Percentiles rank a stretch among this genome's conserved stretches.
Conservation (phyloP, 257 asterid species). For the Apocynum venetum region DNA sequence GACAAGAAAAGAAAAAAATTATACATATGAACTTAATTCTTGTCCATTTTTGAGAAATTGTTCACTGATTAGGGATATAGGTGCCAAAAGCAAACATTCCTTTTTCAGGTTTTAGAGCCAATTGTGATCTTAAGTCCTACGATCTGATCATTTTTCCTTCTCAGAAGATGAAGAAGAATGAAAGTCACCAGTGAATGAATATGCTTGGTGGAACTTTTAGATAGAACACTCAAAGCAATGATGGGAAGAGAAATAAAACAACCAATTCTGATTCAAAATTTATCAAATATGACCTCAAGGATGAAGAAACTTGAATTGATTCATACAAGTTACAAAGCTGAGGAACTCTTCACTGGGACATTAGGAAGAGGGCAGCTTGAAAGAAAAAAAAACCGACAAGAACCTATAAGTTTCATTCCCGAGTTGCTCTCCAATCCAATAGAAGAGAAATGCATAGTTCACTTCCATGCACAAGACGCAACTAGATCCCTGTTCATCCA, state of each 20-base stretch:
- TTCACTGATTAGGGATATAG: too few relatives aligned
- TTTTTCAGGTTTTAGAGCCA: too few relatives aligned
- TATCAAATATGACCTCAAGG: neutral
- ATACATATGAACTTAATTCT: too few relatives aligned
- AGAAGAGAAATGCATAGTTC: neutral
- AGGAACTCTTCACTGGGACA: neutral
- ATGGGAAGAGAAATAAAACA: neutral
- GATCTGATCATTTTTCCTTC: too few relatives aligned
- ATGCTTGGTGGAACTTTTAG: too few relatives aligned
- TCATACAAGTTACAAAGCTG: neutral
- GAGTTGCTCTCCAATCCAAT: neutral
- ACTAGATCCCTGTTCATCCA: constrained; percentile 91
- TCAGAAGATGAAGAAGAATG: too few relatives aligned
- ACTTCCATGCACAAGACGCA: constrained; percentile 90
- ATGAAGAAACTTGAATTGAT: neutral
- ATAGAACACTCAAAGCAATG: too few relatives aligned
- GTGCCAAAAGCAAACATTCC: too few relatives aligned
- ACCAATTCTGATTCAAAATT: neutral
- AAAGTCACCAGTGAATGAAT: too few relatives aligned
- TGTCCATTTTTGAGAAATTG: too few relatives aligned
- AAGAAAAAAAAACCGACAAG: neutral
- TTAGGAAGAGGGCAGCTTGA: neutral
- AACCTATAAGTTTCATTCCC: constrained; percentile 1
- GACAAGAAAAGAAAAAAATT: too few relatives aligned
- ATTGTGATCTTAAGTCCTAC: too few relatives aligned